These are phyloP conservation scores for Heterobasidion parviporum DNA, from an alignment of 1,284 basidiomycete species.

Conservation along the genomic window DNA sequence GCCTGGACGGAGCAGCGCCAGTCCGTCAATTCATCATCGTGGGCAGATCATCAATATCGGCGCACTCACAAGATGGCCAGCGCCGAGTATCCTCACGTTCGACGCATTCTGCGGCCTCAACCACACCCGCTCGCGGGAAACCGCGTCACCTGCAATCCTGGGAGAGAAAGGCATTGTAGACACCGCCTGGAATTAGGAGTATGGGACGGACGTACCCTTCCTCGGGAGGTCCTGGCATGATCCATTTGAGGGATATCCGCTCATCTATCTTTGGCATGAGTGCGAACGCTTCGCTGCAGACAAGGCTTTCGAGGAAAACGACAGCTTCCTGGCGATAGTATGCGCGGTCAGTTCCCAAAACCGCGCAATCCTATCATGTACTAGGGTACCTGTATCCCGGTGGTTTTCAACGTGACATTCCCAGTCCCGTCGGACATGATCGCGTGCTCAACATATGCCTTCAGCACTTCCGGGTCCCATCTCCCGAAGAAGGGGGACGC, in stretches of 20 bases:
- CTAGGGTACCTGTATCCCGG: slow-evolving; percentile 33
- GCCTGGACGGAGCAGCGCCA: slow-evolving; percentile 9
- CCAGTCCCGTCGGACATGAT: slow-evolving; percentile 33
- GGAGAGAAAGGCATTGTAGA: neutral
- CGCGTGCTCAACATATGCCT: slow-evolving; percentile 60
- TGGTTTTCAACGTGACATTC: slow-evolving; percentile 52
- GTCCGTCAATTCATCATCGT: neutral
- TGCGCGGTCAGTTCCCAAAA: neutral
- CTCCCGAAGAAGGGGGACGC: slow-evolving; percentile 60
- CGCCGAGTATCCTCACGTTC: slow-evolving; percentile 44
- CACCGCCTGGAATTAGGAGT: neutral
- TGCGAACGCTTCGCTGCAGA: slow-evolving; percentile 38
- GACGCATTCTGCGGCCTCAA: slow-evolving; percentile 48
- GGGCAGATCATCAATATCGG: neutral
- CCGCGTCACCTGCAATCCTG: neutral
- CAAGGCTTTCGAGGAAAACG: slow-evolving; percentile 37
- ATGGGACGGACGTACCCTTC: slow-evolving; percentile 1
- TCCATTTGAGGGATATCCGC: slow-evolving; percentile 43
- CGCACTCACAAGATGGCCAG: slow-evolving; percentile 13
- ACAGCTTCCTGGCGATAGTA: slow-evolving; percentile 37
- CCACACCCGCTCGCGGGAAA: slow-evolving; percentile 42
- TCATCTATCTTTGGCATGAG: slow-evolving; percentile 35
- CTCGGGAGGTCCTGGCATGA: slow-evolving; percentile 34
- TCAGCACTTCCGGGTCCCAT: slow-evolving; percentile 69
- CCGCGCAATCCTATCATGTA: too few relatives aligned